Percentiles rank a stretch among this genome's conserved stretches.
These are phyloP conservation scores for Colletotrichum musae DNA, from an alignment of 2,329 filamentous ascomycete genomes.

Conservation along the genomic window DNA sequence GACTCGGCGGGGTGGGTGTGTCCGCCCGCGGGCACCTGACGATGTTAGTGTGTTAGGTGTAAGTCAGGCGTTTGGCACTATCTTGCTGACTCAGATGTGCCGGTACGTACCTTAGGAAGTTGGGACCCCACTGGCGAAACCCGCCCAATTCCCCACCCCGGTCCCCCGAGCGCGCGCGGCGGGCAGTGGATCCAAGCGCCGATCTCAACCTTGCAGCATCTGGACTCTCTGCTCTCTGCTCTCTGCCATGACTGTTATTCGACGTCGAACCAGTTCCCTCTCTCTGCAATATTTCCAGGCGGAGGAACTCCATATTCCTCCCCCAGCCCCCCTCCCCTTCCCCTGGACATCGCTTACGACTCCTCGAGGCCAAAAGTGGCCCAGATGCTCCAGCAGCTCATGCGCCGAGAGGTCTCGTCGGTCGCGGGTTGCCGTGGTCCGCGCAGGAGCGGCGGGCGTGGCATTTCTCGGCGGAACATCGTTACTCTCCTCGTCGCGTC, in stretches of 20 bases:
- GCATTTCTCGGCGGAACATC: slow-evolving; percentile 27
- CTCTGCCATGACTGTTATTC: neutral
- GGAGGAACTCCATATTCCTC: neutral
- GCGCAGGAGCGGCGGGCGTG: slow-evolving; percentile 17
- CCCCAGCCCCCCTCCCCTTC: neutral
- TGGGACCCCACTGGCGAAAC: too few species aligned
- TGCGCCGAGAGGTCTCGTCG: slow-evolving; percentile 38
- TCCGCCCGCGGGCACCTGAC: too few species aligned
- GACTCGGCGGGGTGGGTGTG: neutral
- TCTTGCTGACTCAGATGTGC: neutral
- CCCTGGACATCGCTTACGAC: slow-evolving; percentile 28
- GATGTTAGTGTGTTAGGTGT: neutral
- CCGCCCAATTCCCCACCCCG: slow-evolving; percentile 3
- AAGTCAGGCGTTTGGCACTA: neutral
- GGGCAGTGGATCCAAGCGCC: slow-evolving; percentile 36
- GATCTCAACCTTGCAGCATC: slow-evolving; percentile 35
- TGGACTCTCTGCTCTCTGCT: neutral
- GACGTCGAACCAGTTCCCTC: neutral
- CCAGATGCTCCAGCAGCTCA: slow-evolving; percentile 3
- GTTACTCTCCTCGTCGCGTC: neutral
- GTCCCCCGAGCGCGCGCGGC: slow-evolving; percentile 30
- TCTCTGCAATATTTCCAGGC: neutral
- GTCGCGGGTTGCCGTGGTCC: slow-evolving; percentile 22
- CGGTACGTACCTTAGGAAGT: too few species aligned
- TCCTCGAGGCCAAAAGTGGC: slow-evolving; percentile 25